Evolutionary conservation across 805 yeast species (phyloP), one percentile per base, ranked within the genome.

Genomic region (Lachancea meyersii): DNA sequence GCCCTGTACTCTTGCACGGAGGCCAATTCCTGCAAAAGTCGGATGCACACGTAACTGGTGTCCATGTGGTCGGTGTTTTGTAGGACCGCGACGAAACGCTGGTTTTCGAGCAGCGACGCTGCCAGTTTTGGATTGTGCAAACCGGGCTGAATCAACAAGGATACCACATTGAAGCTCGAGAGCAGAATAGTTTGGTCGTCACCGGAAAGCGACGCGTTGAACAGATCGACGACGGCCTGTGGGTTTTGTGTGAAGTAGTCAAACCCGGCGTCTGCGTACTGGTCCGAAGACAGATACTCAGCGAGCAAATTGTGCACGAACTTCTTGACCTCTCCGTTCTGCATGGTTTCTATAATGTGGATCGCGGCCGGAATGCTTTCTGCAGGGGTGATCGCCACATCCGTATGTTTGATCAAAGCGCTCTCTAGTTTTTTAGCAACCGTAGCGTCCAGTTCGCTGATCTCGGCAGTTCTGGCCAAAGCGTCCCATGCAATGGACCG

Each of bases 401-500:
- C 27, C 7, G 45, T 31, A 19, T 48, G 48, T 38, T 52, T 52
- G 34, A 58, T 46, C 20, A 61, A 43, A 11, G 50, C 40, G 33
- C 54, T 58, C 39, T 62, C 64, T 40, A 60, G 42, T 14, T 50
- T 47, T 43, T 61, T 61, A 21, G 62, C 62, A 31, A 52, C 65
- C 40, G 73, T 73, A 9, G 89, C 91, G 59, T 86, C 93, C 47
- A 76, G 77, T 39, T 73, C 73, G 34, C 80, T 67, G 30, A 89
- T 70, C 35, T 80, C 75, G 37, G 77, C 79, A 16, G 89, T 80
- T 43, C 95, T 73, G 9, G 85, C 80, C 53, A 84, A 79, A 8
- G 94, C 94, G 56, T 86, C 94, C 97, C 97, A 89, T 24, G 95
- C 94, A 43, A 88, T 77, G 24, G 89, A 80, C 50, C 93, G 76